Percentiles rank a stretch among this genome's conserved stretches.
Conservation (phyloP, 768 basidiomycete genomes). For the Peribolospora kevripleyi region DNA sequence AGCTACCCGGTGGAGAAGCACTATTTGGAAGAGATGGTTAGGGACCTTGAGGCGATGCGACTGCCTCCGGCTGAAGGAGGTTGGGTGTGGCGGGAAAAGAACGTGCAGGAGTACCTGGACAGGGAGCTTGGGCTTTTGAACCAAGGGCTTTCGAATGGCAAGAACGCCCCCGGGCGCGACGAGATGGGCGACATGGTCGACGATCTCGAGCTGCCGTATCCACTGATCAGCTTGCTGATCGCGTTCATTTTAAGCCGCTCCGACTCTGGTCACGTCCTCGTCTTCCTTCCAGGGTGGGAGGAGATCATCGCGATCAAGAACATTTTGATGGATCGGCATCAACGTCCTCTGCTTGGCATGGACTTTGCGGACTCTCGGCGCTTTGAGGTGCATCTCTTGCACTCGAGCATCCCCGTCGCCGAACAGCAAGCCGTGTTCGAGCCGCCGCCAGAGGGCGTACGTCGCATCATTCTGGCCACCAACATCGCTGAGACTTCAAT, state of each 20-base stretch:
- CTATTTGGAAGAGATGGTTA: slow-evolving; percentile 55
- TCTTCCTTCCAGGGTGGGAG: slow-evolving; percentile 83
- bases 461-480: slow-evolving; percentile 73
- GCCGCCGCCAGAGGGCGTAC: slow-evolving; percentile 46
- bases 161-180: slow-evolving; percentile 15
- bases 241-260: slow-evolving; percentile 48
- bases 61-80: slow-evolving; percentile 15
- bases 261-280: slow-evolving; percentile 61
- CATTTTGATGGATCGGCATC: slow-evolving; percentile 29
- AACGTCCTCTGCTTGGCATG: slow-evolving; percentile 29
- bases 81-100: slow-evolving; percentile 50
- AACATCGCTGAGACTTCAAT: slow-evolving; percentile 90
- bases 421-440: slow-evolving; percentile 81
- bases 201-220: slow-evolving; percentile 53
- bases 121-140: slow-evolving; percentile 34
- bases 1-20: slow-evolving; percentile 64
- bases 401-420: slow-evolving; percentile 64
- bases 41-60: slow-evolving; percentile 22
- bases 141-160: slow-evolving; percentile 6
- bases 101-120: slow-evolving; percentile 43
- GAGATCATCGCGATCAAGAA: slow-evolving; percentile 56
- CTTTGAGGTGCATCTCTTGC: slow-evolving; percentile 53
- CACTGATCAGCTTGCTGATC: slow-evolving; percentile 57
- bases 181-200: slow-evolving; percentile 20
- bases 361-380: slow-evolving; percentile 35